Base-by-base conservation (phyloP, 164 flowering plant species). In the Berberis vulgaris region DNA sequence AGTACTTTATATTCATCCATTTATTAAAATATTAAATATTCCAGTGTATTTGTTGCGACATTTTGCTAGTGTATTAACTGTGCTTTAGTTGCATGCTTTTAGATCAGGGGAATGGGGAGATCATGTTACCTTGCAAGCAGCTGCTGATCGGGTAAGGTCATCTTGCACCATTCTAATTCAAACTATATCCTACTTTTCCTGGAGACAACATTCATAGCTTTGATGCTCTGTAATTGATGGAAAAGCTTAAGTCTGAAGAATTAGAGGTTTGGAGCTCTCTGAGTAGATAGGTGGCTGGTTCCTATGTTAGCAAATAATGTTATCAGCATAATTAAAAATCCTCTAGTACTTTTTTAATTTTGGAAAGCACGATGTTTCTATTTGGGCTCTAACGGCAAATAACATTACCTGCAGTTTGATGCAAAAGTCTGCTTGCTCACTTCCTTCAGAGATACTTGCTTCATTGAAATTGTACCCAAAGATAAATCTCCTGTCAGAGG, bases 81-180 rank as follows among this genome's bases (percentile, higher is more conserved):
- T 39, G 44, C 43, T 54, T 59, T 49, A 54, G 58, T 26, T 65
- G 3, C 54, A 41, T 73, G 63, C 26, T 45, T 66, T 49, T 64
- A 92, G 98, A 80, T 74, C 82, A 61, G 98, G 98, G 11, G 98
- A 89, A 67, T 91, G 98, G 98, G 98, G 98, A 75, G 98, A 91
- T 77, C 98, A 91, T 77, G 75, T 92, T 55, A 92, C 96, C 63
- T 80, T 92, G 49, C 98, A 92, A 76, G 98, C 96, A 65, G 98
- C 98, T 75, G 98, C 98, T 39, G 98, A 92, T 63, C 73, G 78
- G 72, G 98, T 92, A 76, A 77, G 89, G 65, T 45, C 42, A 55
- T 55, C 13, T 40, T 44, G 7, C 11, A 45, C 41, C 3, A 40
- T 47, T 41, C 50, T 55, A 63, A 47, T 11, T 41, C 2, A 41